Conservation (phyloP, 164 flowering plant genomes). For the Umbellularia californica region DNA sequence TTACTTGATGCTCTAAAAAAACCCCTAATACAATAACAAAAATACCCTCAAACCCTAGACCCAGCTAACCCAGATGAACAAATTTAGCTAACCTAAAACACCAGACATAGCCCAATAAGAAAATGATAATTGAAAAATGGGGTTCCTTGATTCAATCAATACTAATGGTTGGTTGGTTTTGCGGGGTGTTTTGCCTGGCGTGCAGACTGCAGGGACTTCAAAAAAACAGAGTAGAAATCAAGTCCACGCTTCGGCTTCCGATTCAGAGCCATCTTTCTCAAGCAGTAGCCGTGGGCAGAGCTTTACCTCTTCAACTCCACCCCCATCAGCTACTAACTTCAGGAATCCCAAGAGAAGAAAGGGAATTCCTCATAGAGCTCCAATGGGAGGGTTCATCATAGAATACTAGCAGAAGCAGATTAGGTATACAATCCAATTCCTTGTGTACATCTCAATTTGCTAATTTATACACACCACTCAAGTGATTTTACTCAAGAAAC, state of each 20-base stretch:
- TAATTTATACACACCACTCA: too few species aligned
- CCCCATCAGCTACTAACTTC: slow-evolving; percentile 52
- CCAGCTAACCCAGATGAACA: too few species aligned
- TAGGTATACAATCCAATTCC: slow-evolving; percentile 5
- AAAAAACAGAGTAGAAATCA: slow-evolving; percentile 46
- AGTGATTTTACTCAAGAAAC: too few species aligned
- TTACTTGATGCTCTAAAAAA: too few species aligned
- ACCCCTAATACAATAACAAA: too few species aligned
- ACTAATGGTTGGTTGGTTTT: too few species aligned
- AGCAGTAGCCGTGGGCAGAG: slow-evolving; percentile 49
- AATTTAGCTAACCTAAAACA: too few species aligned
- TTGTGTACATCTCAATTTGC: background rate
- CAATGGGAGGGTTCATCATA: slow-evolving; percentile 60
- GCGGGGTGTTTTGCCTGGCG: background rate
- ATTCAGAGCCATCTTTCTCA: slow-evolving; percentile 63
- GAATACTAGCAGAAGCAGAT: slow-evolving; percentile 34
- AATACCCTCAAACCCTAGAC: too few species aligned
- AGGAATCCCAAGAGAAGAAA: slow-evolving; percentile 77
- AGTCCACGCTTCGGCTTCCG: slow-evolving; percentile 28
- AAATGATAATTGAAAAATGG: too few species aligned
- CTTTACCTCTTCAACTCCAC: slow-evolving; percentile 81
- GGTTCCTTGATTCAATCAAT: too few species aligned
- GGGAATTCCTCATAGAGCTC: slow-evolving; percentile 92
- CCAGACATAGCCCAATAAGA: too few species aligned
- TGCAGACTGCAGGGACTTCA: slow-evolving; percentile 34